Evolutionary conservation across 768 basidiomycete genomes (phyloP), one percentile per base, ranked within the genome.

Genomic region (Psilocybe sp.): DNA sequence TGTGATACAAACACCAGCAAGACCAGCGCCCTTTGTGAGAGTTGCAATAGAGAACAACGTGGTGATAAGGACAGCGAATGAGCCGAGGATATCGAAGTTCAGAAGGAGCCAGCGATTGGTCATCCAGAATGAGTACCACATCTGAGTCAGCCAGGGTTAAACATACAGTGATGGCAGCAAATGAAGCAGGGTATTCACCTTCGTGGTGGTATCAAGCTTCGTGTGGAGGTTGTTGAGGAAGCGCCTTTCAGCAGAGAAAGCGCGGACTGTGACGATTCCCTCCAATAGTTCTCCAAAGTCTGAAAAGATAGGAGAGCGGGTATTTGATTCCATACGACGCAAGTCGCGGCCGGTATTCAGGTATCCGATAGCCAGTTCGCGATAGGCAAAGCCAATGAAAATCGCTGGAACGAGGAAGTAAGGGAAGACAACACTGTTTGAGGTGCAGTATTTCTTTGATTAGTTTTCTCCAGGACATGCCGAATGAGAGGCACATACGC

Each of bases 81-180:
- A 87, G 23, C 91, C 90, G 9, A 95, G 77, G 1, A 73, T 56
- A 64, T 97, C 93, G 61, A 92, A 95, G 53, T 89, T 84, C 49
- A 95, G 66, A 33, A 94, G 69, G 2, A 96, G 74, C 90, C 88
- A 92, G 44, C 92, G 73, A 57, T 90, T 92, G 8, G 82, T 85
- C 90, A 93, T 92, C 92, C 92, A 92, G 67, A 88, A 88, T 12
- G 71, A 78, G 61, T 91, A 89, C 86, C 85, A 89, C 87, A 89
- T 87, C 84, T 84, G 51, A 23, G 16, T 44, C 41, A n/a, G n/a
- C n/a, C n/a, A n/a, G n/a, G n/a, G n/a, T n/a, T n/a, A n/a, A n/a
- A n/a, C n/a, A n/a, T n/a, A n/a, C n/a, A n/a, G n/a, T n/a, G n/a
- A n/a, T n/a, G n/a, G n/a, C n/a, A n/a, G 9, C 12, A 15, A 6